Base-by-base conservation (phyloP, 306 rosid genomes). In the Cucurbita maxima region DNA sequence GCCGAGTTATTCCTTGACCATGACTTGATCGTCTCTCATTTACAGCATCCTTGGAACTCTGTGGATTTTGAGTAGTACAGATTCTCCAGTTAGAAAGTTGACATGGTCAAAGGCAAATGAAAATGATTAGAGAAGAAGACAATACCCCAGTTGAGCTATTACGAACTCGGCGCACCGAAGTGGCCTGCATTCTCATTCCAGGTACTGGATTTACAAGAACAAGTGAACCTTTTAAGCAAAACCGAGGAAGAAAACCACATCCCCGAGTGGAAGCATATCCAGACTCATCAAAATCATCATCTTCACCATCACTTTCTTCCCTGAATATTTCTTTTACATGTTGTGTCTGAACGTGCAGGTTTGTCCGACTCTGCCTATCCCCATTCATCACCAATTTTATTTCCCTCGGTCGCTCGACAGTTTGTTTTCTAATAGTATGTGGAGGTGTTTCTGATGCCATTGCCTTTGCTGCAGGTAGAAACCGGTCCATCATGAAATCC, bases 391-490 rank as follows among this genome's bases (percentile, higher is more conserved):
- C 76, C 82, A 74, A 86, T 76, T 77, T 82, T n/a, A 76, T 43
- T 79, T 76, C 85, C 62, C 83, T 87, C 6, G 78, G 85, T 51
- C 86, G 88, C 62, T 89, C 87, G 77, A 69, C 76, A 45, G 48
- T 72, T 64, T 74, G 80, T 79, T 86, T 93, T 78, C 81, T 84
- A 69, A 77, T 73, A 72, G 82, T 72, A 82, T 81, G 74, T 44
- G 81, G 88, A 61, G 86, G 87, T 36, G 84, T 75, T 61, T 89
- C 92, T 34, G 86, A 84, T 80, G 82, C 89, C 90, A 89, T 81
- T 67, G 94, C 97, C 80, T 90, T 87, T 9, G 98, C 98, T 69
- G 98, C 97, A 61, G 89, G 90, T 76, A 94, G 78, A 81, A 94
- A 94, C 57, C 98, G 83, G 56, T 81, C 92, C 78, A 91, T 87